phyloP scores from a whole-genome alignment of 257 asterid genomes.

The Rubia yunnanensis region DNA sequence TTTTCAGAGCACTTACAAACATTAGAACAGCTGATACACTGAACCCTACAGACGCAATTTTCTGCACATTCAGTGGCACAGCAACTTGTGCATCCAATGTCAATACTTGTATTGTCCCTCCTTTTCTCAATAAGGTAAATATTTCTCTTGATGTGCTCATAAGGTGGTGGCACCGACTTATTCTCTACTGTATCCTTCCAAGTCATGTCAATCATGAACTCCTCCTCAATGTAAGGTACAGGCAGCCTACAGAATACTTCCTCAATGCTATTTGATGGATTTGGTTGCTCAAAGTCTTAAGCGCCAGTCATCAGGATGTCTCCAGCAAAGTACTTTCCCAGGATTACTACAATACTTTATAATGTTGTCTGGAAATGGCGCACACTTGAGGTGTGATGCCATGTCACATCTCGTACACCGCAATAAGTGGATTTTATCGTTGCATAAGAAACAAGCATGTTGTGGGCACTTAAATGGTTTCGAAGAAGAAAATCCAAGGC shows the following conservation, averaged over 20 bases:
- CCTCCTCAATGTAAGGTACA: constrained; percentile 56
- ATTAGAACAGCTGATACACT: constrained; percentile 91
- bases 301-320: constrained; percentile 59
- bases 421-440: constrained; percentile 58
- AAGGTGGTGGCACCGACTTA: constrained; percentile 55
- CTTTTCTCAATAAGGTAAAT: constrained; percentile 67
- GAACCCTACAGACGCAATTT: constrained; percentile 90
- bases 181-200: constrained; percentile 53
- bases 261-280: constrained; percentile 45
- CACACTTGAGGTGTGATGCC: constrained; percentile 74
- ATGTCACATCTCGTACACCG: constrained; percentile 65
- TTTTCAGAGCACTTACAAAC: constrained; percentile 71
- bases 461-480: constrained; percentile 82
- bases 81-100: constrained; percentile 81
- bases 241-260: constrained; percentile 62
- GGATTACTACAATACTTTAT: constrained; percentile 45
- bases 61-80: constrained; percentile 49
- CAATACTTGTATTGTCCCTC: constrained; percentile 45
- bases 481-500: constrained; percentile 37
- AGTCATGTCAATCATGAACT: constrained; percentile 63
- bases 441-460: constrained; percentile 80
- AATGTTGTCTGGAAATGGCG: constrained; percentile 72
- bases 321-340: constrained; percentile 84
- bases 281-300: constrained; percentile 45
- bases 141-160: constrained; percentile 67